Base-by-base conservation (phyloP, 2,329 filamentous ascomycete genomes). In the Cytospora piceicola region DNA sequence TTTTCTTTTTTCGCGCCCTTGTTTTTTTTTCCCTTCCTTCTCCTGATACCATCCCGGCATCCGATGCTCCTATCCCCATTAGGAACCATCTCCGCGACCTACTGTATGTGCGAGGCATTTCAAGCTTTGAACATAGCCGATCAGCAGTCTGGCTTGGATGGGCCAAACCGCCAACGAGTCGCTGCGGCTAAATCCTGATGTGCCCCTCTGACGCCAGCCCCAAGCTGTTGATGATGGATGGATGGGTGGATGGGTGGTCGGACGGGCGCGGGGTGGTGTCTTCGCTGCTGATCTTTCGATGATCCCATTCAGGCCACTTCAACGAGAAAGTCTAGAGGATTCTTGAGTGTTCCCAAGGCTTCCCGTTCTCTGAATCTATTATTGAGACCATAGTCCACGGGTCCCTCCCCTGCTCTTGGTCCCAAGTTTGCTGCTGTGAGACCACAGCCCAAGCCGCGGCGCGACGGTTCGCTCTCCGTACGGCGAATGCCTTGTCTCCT, bases 131-230 rank as follows among this genome's bases (percentile, higher is more conserved):
- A n/a, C n/a, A n/a, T n/a, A n/a, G n/a, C 20, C 52, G 64, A 66
- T 66, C 64, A 58, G 64, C 60, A 42, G 8, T n/a, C 34, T 29
- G 64, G 52, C 20, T 49, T 22, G 20, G 17, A 42, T 39, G 49
- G 49, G n/a, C 57, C 24, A 15, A 29, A 3, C 15, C 22, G 39
- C 39, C 55, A 56, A 59, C 64, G 60, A 66, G 63, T 59, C 53
- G 55, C 57, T 42, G 64, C 60, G 61, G 61, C 14, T 57, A 34
- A 56, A 63, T 51, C 39, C 58, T 34, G 34, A 52, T 55, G 12
- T 49, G 52, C 27, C 42, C 42, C 20, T 17, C 20, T 17, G 53
- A 24, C n/a, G n/a, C 58, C 24, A 30, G 57, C 34, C 58, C 58
- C 58, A 24, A 46, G 55, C 27, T 30, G 55, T 15, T 39, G 61